phyloP scores from a whole-genome alignment of 192 early-diverging fungal genomes.

The Cladochytrium replicatum region DNA sequence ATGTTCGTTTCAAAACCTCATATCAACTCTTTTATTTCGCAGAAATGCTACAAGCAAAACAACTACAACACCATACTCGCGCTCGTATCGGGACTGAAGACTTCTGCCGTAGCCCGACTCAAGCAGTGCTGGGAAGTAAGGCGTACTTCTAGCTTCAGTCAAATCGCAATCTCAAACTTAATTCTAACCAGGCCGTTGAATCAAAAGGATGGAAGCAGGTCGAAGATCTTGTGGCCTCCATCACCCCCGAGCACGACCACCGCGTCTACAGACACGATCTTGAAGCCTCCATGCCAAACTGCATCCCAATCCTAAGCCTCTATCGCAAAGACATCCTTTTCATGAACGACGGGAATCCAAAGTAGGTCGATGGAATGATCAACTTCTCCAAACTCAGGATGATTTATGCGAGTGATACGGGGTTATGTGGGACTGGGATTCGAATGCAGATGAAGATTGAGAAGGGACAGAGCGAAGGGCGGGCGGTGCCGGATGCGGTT shows the following conservation, averaged over 20 bases:
- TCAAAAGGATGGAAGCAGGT: slow-evolving; percentile 14
- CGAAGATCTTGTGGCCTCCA: slow-evolving; percentile 3
- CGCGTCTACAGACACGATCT: slow-evolving; percentile 8
- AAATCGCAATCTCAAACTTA: no score
- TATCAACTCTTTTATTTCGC: no score
- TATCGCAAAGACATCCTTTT: no score
- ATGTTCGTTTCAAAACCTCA: no score
- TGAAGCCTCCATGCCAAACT: slow-evolving; percentile 2
- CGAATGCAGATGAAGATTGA: slow-evolving; percentile 4
- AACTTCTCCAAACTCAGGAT: slow-evolving; percentile 15
- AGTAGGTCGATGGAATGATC: slow-evolving; percentile 7
- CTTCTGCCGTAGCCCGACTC: slow-evolving; percentile 33
- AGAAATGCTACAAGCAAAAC: slow-evolving; percentile 24
- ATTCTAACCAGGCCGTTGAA: slow-evolving; percentile 9
- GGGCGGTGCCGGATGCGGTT: background rate
- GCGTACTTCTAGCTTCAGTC: no score
- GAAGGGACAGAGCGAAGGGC: no score
- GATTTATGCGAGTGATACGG: background rate
- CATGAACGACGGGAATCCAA: no score
- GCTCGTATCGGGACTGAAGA: slow-evolving; percentile 31
- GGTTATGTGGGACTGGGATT: background rate
- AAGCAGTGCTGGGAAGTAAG: slow-evolving; percentile 32
- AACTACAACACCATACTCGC: slow-evolving; percentile 41
- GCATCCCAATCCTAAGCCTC: slow-evolving; percentile 16
- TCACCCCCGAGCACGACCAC: slow-evolving; percentile 9